Base-by-base conservation (phyloP, 768 basidiomycete genomes). In the Neoboletus brunneissimus region DNA sequence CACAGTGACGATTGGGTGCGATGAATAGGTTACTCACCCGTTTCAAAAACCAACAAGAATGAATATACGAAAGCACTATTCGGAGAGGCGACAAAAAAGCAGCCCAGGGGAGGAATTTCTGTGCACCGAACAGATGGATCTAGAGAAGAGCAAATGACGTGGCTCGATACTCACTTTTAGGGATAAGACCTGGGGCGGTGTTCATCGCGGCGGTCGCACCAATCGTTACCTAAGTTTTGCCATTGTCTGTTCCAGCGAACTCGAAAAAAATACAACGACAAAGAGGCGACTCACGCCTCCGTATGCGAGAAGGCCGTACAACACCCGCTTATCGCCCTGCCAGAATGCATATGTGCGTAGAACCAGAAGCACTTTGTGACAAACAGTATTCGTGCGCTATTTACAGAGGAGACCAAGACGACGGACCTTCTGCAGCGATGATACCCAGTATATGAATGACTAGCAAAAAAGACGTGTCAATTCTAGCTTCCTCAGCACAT, bases 11-110 rank as follows among this genome's bases (percentile, higher is more conserved):
- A 25, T 18, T 29, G 5, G 20, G 25, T 12, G n/a, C 3, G 34
- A 34, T 34, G 15, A 9, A 27, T 10, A 37, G 11, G 37, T 11
- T 16, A 23, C 51, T 27, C 35, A 63, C 61, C 40, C 0, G 41
- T 48, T 46, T 63, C 62, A 13, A 62, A 62, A 7, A 41, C 11
- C 42, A 62, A 37, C 25, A 62, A 42, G 12, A 58, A 15, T 20
- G 54, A 45, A 40, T 62, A 62, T 27, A 35, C 31, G 2, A 63
- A 44, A 11, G 47, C 41, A 25, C 22, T 20, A 27, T 62, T 54
- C 23, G 55, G 35, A 16, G 41, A 13, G 29, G 11, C 23, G 3
- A 35, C 8, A 25, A 54, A 2, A 23, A 32, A 10, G 23, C 61
- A 62, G 5, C 41, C 35, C 13, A n/a, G n/a, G n/a, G n/a, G n/a